Base-by-base conservation (phyloP, 1,284 basidiomycete genomes). In the Retiboletus flavoniger region DNA sequence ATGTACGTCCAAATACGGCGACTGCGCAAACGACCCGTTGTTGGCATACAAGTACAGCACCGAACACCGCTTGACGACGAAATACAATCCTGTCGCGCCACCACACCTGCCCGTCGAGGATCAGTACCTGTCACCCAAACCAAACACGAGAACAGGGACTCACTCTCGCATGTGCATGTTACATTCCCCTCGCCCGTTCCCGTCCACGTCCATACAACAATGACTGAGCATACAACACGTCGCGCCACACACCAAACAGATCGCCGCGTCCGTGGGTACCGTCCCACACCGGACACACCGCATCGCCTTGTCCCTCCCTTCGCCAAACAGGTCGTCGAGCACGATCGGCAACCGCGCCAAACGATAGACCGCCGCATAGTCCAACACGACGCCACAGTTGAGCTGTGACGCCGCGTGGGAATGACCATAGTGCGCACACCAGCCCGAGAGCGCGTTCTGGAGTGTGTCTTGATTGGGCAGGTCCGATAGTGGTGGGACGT, bases 111-210 rank as follows among this genome's bases (percentile, higher is more conserved):
- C n/a, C n/a, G n/a, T n/a, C n/a, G n/a, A n/a, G n/a, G n/a, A 19
- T 38, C 17, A 6, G 16, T 3, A 6, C 36, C 7, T 17, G 24
- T 24, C 24, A 24, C 24, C n/a, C 36, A 32, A 31, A 54, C 39
- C 43, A 50, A 26, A 36, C 63, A 49, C 24, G 34, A 49, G 49
- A 44, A 13, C n/a, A 13, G 32, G 7, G 13, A 85, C 93, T 72
- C 70, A 97, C 91, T 92, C 89, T 79, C 93, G 81, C 61, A 89
- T 91, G 71, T 99, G 97, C 76, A 92, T 84, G 71, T 98, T 99
- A 72, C 96, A 98, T 70, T 99, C 97, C 75, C 77, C 91, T 72
- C 55, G 84, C 72, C 50, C 81, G 75, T 75, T 77, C 44, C 77
- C 72, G 40, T 93, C 88, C 24, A 75, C 65, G 62, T 95, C 91